These are phyloP conservation scores for Fraxinus albicans DNA, from an alignment of 305 asterid species.

Conservation along the genomic window DNA sequence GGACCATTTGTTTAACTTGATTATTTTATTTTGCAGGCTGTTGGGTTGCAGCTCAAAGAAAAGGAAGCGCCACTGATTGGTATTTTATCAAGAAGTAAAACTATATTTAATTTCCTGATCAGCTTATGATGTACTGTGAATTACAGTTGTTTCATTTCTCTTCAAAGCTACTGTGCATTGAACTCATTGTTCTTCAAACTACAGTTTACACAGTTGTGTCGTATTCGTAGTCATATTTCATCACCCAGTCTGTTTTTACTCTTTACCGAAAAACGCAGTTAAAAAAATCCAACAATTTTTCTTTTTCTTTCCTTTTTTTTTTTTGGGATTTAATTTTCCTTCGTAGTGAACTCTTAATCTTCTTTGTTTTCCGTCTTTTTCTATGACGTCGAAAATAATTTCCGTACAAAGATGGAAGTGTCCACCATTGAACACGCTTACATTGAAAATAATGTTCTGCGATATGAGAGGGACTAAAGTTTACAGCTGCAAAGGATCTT, in stretches of 20 bases:
- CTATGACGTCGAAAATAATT: not conserved
- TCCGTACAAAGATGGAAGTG: not conserved
- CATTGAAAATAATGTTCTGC: no score
- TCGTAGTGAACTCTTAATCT: not conserved
- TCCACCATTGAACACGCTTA: not conserved
- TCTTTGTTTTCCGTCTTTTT: no score
- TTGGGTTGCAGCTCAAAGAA: conserved; percentile 64
- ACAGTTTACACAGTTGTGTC: not conserved
- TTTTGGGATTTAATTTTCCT: not conserved
- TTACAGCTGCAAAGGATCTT: no score
- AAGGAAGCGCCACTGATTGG: conserved; percentile 36
- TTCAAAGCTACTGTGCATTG: conserved; percentile 29
- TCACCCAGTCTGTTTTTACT: not conserved
- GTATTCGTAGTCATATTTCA: not conserved
- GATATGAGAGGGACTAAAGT: no score
- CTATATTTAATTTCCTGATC: not conserved
- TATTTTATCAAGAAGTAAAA: conserved; percentile 3
- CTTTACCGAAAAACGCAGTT: not conserved
- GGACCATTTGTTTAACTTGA: conserved; percentile 8
- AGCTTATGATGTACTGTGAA: conserved; percentile 23
- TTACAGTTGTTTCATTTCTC: conserved; percentile 25
- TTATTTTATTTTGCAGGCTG: conserved; percentile 42
- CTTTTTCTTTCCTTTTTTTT: no score
- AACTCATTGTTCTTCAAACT: conserved; percentile 25
- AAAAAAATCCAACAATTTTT: not conserved